Conservation (phyloP, 257 asterid species). For the Fraxinus anomala region DNA sequence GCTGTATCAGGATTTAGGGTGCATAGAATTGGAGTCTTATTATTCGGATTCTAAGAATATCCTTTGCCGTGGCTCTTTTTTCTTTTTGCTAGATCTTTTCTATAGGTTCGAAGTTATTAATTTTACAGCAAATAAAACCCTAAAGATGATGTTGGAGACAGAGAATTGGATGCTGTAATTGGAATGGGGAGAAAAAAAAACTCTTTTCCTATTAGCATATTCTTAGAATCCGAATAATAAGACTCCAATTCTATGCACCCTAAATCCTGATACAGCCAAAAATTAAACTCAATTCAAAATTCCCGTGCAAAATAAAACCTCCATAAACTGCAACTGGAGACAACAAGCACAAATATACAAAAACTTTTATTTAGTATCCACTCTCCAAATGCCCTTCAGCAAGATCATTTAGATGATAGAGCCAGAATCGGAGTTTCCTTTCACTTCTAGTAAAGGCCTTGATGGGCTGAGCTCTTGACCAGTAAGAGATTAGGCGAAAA, state of each 20-base stretch:
- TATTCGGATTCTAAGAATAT: neutral
- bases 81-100: neutral
- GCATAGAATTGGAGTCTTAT: neutral
- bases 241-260: neutral
- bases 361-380: neutral
- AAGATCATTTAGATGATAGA: neutral
- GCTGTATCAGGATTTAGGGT: neutral
- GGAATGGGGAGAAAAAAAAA: neutral
- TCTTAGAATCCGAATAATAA: conserved; percentile 5
- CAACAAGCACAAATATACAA: neutral
- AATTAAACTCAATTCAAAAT: conserved; percentile 7
- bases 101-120: neutral
- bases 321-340: neutral
- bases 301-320: neutral
- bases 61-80: neutral
- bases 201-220: too few relatives aligned
- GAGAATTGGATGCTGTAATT: neutral
- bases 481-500: neutral
- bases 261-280: neutral
- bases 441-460: neutral
- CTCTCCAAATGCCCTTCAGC: neutral
- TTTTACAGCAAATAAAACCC: neutral
- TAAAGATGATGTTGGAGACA: neutral
- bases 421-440: neutral
- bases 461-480: neutral